A percentile compares a stretch with the other conserved stretches of the same genome.
phyloP scores from a whole-genome alignment of 2,329 filamentous ascomycete species.

The Bipolaris cookei region DNA sequence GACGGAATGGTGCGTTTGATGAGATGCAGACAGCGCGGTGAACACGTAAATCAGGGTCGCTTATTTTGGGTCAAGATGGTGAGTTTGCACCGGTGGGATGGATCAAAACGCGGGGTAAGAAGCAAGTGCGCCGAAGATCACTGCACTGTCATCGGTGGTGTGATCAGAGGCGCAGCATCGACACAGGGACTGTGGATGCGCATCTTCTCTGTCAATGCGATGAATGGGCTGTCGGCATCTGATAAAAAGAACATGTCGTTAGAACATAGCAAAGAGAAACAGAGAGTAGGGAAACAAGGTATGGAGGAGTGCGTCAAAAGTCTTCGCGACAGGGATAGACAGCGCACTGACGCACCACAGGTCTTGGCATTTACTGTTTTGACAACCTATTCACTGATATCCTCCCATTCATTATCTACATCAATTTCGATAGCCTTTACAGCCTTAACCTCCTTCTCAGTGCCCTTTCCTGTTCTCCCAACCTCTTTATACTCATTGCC shows the following conservation, averaged over 20 bases:
- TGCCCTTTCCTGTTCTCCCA: too few relatives aligned
- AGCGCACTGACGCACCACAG: background rate
- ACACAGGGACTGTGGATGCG: background rate
- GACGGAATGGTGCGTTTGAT: background rate
- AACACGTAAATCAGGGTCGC: background rate
- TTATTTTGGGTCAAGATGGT: background rate
- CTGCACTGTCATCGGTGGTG: background rate
- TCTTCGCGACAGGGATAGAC: background rate
- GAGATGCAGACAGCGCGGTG: background rate
- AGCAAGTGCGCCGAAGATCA: background rate
- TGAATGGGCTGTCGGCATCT: too few relatives aligned
- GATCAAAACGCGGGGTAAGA: conserved; percentile 2
- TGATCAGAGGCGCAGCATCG: background rate
- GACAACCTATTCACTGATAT: too few relatives aligned
- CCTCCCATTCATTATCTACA: too few relatives aligned
- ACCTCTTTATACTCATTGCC: too few relatives aligned
- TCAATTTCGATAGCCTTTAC: too few relatives aligned
- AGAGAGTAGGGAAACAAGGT: background rate
- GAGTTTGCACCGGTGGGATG: background rate
- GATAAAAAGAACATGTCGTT: too few relatives aligned
- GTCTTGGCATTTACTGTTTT: too few relatives aligned
- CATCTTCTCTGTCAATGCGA: background rate
- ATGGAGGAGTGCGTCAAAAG: background rate
- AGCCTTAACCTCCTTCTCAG: too few relatives aligned
- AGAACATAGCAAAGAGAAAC: background rate